Percentiles rank a stretch among this genome's conserved stretches.
phyloP scores from a whole-genome alignment of 139 green algal species.

The Ettlia oleoabundans region DNA sequence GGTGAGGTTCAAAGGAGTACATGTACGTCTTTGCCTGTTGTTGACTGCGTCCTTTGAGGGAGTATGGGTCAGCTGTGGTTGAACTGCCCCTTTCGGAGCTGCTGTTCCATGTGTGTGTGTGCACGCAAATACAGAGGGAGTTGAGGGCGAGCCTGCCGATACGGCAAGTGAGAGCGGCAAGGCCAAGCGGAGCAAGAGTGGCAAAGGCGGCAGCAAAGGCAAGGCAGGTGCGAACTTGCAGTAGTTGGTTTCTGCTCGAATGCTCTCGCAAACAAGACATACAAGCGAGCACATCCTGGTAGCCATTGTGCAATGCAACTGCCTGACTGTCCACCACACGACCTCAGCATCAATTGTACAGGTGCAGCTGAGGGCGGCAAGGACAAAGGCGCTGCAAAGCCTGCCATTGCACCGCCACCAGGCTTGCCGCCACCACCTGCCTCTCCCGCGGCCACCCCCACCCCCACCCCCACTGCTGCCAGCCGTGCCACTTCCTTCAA shows the following conservation, averaged over 20 bases:
- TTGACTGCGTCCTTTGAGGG: no score
- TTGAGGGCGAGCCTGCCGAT: background rate
- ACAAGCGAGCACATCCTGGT: no score
- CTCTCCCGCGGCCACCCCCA: background rate
- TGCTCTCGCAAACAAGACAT: no score
- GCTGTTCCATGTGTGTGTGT: no score
- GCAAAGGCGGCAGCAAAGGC: conserved; percentile 12
- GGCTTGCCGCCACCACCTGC: conserved; percentile 9
- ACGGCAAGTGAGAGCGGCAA: background rate
- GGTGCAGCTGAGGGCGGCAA: background rate
- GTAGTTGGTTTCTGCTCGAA: no score
- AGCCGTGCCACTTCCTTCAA: background rate
- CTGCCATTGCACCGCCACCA: background rate
- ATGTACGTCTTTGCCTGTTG: no score
- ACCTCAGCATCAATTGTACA: background rate
- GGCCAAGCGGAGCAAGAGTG: conserved; percentile 9
- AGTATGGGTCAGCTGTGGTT: no score
- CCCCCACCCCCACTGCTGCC: background rate
- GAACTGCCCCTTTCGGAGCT: no score
- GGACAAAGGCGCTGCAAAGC: background rate
- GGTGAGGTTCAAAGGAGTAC: no score
- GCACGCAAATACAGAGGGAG: background rate
- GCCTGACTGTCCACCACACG: background rate
- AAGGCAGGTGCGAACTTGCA: background rate
- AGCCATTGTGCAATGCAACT: no score